These are phyloP conservation scores for Abortiporus biennis DNA, from an alignment of 1,284 basidiomycete genomes.

Conservation along the genomic window DNA sequence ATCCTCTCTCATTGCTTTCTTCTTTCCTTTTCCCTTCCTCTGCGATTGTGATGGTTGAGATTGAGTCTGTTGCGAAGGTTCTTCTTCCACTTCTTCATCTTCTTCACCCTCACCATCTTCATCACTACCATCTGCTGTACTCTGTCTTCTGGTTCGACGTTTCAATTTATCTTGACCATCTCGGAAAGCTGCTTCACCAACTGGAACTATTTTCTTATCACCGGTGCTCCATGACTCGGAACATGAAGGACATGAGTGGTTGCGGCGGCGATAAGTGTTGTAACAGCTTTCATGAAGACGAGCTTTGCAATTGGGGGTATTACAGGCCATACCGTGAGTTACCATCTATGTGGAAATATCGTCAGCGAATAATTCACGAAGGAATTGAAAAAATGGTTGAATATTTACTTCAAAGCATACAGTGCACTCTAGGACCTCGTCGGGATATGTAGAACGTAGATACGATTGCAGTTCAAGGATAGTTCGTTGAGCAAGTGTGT, in stretches of 20 bases:
- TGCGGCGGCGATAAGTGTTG: conserved; percentile 34
- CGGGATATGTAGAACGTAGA: conserved; percentile 67
- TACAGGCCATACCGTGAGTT: conserved; percentile 64
- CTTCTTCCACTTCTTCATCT: conserved; percentile 29
- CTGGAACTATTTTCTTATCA: conserved; percentile 36
- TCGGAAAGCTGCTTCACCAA: conserved; percentile 61
- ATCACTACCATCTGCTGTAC: conserved; percentile 30
- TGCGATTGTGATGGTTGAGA: conserved; percentile 21
- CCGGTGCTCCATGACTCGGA: conserved; percentile 45
- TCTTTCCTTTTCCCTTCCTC: conserved; percentile 26
- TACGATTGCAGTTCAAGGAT: conserved; percentile 73
- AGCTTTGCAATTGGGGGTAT: conserved; percentile 54
- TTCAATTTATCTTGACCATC: conserved; percentile 52
- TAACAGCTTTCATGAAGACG: conserved; percentile 69
- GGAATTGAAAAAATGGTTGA: conserved; percentile 6
- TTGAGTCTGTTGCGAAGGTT: conserved; percentile 7
- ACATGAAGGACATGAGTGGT: conserved; percentile 53
- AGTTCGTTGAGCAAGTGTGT: conserved; percentile 72
- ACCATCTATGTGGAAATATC: conserved; percentile 37
- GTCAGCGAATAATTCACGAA: not conserved
- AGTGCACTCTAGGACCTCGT: conserved; percentile 67
- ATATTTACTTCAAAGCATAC: conserved; percentile 63
- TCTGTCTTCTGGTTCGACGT: conserved; percentile 32
- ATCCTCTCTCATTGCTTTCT: conserved; percentile 23
- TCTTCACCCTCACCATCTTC: conserved; percentile 38